A percentile compares a stretch with the other conserved stretches of the same genome.
Evolutionary conservation across 1,139 yeast genomes (phyloP).

Genomic region (Yamadazyma dushanensis): DNA sequence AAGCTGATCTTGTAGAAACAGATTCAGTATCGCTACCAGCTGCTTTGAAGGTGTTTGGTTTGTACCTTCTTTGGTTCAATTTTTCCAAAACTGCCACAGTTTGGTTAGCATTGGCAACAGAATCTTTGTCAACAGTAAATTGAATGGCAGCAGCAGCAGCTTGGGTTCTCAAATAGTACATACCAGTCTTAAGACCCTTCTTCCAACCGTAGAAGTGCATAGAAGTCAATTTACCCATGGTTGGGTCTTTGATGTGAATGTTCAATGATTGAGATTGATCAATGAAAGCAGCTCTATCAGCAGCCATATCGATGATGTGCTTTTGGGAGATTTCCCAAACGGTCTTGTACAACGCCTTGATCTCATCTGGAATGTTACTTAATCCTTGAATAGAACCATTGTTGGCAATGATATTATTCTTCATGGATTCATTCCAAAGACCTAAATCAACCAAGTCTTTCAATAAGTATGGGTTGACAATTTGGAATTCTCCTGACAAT

Average conservation of each 20-base stretch:
- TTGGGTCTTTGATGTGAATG: conserved; percentile 54
- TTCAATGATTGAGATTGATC: conserved; percentile 64
- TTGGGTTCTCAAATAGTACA: conserved; percentile 63
- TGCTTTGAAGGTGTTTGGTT: conserved; percentile 7
- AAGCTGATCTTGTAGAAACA: conserved; percentile 31
- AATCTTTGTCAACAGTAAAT: conserved; percentile 51
- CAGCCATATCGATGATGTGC: conserved; percentile 58
- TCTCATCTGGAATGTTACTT: conserved; percentile 49
- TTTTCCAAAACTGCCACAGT: conserved; percentile 55
- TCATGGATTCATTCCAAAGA: conserved; percentile 54
- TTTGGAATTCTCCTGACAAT: conserved; percentile 61
- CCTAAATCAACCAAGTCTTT: conserved; percentile 57
- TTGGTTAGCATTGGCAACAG: conserved; percentile 45
- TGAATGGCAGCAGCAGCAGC: conserved; percentile 65
- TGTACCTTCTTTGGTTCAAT: conserved; percentile 54
- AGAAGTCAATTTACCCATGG: conserved; percentile 58
- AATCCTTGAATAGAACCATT: conserved; percentile 58
- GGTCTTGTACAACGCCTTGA: conserved; percentile 54
- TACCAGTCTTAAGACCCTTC: conserved; percentile 63
- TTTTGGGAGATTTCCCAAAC: conserved; percentile 65
- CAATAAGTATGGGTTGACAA: conserved; percentile 56
- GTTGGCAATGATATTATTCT: conserved; percentile 50
- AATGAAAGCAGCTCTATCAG: conserved; percentile 59
- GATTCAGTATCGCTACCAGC: conserved; percentile 30
- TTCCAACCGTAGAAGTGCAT: conserved; percentile 66